Evolutionary conservation across 768 basidiomycete species (phyloP), one percentile per base, ranked within the genome.

Genomic region (Suillus subaureus): DNA sequence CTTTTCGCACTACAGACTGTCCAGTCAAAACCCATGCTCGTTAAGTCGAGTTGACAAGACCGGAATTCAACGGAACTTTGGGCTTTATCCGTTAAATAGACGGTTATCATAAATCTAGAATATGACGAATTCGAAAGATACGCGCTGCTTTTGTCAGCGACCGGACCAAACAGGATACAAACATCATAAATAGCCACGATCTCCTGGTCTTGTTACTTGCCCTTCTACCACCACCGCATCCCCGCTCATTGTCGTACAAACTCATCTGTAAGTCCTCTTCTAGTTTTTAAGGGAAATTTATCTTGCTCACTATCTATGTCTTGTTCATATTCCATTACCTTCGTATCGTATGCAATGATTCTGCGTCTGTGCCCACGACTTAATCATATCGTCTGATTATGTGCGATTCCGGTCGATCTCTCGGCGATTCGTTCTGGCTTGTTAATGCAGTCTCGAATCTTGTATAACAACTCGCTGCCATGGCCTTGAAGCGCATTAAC

Each of bases 401-500:
- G 69, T 68, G 70, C 74, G 82, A 83, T 83, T 73, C 66, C 42
- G 26, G 65, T 68, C 70, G 79, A 78, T 79, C 76, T 72, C 62
- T 9, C 47, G 33, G 37, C 66, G 74, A 77, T 73, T 61, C 61
- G 39, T 47, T 4, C 61, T n/a, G 31, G 61, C 61, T 28, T 28
- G 23, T 58, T 60, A n/a, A 51, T 65, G 65, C 64, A 77, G 68
- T 70, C 54, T 62, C 64, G 16, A 67, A 54, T 63, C 52, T 7
- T 67, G 65, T 58, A 64, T 65, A 47, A 28, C 56, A 49, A 67
- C 61, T 51, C 61, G 62, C 8, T 56, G 51, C 72, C 73, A 98
- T 98, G 97, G 96, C 97, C 75, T 87, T 97, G 71, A 97, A 97
- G 87, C 97, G 97, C 87, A 99, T 99, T 84, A 97, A 97, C 91